Evolutionary conservation across 2,329 filamentous ascomycete species (phyloP), one percentile per base, ranked within the genome.

Genomic region (Fusarium oligoseptatum): DNA sequence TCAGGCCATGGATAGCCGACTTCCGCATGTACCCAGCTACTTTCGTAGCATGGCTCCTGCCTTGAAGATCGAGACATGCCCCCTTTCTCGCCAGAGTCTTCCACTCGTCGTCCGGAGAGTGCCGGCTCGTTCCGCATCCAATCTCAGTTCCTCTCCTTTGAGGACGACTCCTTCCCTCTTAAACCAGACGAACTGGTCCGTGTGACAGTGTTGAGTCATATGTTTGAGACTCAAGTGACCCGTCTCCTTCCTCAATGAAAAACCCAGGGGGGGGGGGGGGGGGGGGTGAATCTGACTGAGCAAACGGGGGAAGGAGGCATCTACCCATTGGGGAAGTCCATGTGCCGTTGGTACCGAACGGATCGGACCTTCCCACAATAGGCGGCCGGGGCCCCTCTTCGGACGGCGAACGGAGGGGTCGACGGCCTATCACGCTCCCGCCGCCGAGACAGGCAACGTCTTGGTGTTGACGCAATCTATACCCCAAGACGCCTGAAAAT

Each of bases 391-490:
- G 6, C 14, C 15, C 4, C 55, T 11, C 32, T 50, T 27, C 29
- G 60, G 22, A 66, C 48, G 55, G 56, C 22, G 22, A 72, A 67
- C 58, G 32, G 55, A 57, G 62, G 36, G 58, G 17, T 43, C n/a
- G 17, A 43, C 36, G 37, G 56, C 60, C 37, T 66, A 32, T 52
- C 56, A 58, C 60, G 41, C 55, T 58, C 56, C 36, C 45, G 34
- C 37, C 34, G 52, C 60, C 27, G 52, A 71, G 64, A 52, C 52
- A 64, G 22, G 14, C 43, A 55, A 20, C 41, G 45, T 60, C 57
- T 14, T 36, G n/a, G 39, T 10, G 39, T 71, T 62, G 60, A 71
- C 68, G 60, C 60, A 66, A 71, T 69, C 8, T 36, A 12, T 11
- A 45, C 27, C 55, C 55, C 56, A 57, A 22, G 22, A 34, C 24